Evolutionary conservation across 2,329 filamentous ascomycete genomes (phyloP).

Genomic region (Neospermospora avenae): DNA sequence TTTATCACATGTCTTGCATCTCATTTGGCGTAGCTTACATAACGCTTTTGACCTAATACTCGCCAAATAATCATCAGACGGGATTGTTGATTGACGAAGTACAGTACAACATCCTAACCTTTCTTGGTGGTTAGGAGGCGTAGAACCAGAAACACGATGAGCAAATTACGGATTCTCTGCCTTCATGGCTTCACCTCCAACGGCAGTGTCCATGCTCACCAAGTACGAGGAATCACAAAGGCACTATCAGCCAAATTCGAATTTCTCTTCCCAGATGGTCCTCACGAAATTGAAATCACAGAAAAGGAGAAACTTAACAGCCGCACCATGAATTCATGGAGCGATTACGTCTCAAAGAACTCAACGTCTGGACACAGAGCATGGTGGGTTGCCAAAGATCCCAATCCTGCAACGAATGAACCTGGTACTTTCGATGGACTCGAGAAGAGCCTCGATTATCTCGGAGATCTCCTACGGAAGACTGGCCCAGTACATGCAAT

Average conservation of each 20-base stretch:
- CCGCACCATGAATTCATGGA: constrained; percentile 9
- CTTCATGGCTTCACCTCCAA: constrained; percentile 23
- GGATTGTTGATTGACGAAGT: too few relatives aligned
- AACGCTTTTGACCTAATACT: too few relatives aligned
- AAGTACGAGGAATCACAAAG: constrained; percentile 12
- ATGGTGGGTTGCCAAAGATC: constrained; percentile 22
- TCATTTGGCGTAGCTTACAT: too few relatives aligned
- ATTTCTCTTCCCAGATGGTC: constrained; percentile 20
- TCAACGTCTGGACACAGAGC: constrained; percentile 18
- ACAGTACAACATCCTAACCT: background rate
- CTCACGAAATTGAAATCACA: constrained; percentile 11
- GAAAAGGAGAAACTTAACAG: background rate
- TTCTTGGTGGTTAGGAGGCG: background rate
- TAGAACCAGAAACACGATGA: background rate
- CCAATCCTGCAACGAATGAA: constrained; percentile 7
- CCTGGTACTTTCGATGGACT: constrained; percentile 12
- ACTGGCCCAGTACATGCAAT: constrained; percentile 15
- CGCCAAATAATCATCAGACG: too few relatives aligned
- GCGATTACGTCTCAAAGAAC: constrained; percentile 13
- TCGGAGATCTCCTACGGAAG: constrained; percentile 12
- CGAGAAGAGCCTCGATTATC: constrained; percentile 14
- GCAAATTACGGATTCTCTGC: constrained; percentile 20
- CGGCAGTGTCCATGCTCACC: constrained; percentile 15
- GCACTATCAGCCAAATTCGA: constrained; percentile 16
- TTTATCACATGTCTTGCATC: too few relatives aligned